Percentiles rank a stretch among this genome's conserved stretches.
These are phyloP conservation scores for Auricularia cornea DNA, from an alignment of 768 basidiomycete species.

Conservation along the genomic window DNA sequence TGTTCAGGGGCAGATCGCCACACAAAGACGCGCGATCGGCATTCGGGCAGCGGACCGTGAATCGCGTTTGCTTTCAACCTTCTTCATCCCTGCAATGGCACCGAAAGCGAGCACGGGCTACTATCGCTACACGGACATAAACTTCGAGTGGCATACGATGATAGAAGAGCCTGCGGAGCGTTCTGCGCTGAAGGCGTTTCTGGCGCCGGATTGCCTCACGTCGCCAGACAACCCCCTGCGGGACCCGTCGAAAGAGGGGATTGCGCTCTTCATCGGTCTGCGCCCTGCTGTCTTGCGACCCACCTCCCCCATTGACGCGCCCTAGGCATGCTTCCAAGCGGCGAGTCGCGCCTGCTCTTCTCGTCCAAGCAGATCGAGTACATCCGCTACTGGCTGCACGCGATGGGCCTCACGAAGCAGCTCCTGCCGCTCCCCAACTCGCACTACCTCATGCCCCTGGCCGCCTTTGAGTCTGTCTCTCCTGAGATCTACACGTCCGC, in stretches of 20 bases:
- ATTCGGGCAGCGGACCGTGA: neutral
- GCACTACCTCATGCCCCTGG: conserved; percentile 59
- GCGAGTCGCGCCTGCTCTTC: conserved; percentile 72
- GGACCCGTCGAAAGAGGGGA: conserved; percentile 37
- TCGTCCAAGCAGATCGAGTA: conserved; percentile 83
- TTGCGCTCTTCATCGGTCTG: conserved; percentile 63
- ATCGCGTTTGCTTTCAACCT: neutral
- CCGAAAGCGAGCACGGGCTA: conserved; percentile 3
- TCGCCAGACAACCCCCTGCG: conserved; percentile 67
- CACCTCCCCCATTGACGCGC: neutral
- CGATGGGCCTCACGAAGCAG: conserved; percentile 55
- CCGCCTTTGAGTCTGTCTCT: conserved; percentile 49
- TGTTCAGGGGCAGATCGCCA: too few relatives aligned
- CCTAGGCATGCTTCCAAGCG: conserved; percentile 57
- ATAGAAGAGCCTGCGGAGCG: conserved; percentile 53
- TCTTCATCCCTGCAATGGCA: neutral
- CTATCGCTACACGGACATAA: conserved; percentile 70
- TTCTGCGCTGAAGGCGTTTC: conserved; percentile 55
- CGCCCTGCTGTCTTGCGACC: neutral
- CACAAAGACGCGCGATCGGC: neutral
- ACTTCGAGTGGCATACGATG: conserved; percentile 64
- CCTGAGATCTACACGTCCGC: conserved; percentile 50
- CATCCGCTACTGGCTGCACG: conserved; percentile 73
- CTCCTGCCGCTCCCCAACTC: conserved; percentile 69
- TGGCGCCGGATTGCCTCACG: conserved; percentile 62